Evolutionary conservation across 2,329 filamentous ascomycete genomes (phyloP), one percentile per base, ranked within the genome.

Genomic region (Fusarium sp.): DNA sequence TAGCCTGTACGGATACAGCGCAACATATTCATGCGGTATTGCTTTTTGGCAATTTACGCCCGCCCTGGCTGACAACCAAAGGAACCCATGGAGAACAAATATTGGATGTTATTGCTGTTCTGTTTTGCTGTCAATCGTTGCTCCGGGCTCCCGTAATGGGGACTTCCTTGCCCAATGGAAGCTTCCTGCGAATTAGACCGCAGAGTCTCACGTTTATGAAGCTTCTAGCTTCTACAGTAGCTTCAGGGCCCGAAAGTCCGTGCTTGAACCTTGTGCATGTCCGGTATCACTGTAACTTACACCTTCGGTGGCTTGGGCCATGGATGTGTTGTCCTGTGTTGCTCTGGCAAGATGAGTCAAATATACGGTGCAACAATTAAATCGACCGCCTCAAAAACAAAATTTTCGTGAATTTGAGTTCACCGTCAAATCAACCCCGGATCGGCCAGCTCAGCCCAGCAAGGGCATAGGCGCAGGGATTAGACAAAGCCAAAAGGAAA

Each of bases 311-410:
- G 61, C 66, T 68, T 69, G 57, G 56, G 45, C 56, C 51, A 52
- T 51, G 61, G 66, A 62, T 68, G 66, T 54, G 66, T 58, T 68
- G 66, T 68, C 45, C 65, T 31, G 29, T 67, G 64, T 67, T 67
- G 58, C 65, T 65, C 65, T 46, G 31, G 56, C 56, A 63, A 66
- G 52, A 60, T 66, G 61, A 68, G 47, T 68, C 66, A 68, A 66
- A 43, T 51, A 40, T 27, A 37, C 54, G 25, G 60, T 61, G 29
- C 25, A 27, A 43, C 21, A 40, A 46, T 54, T 42, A 35, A 49
- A 29, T 40, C 27, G 57, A 46, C 48, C 64, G 64, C 59, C 53
- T 53, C 29, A 57, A 29, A 25, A 25, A 25, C 25, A 25, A 9
- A 25, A 25, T 25, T 25, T 25, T 25, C 8, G 7, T 9, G 5